These are phyloP conservation scores for Pisolithus marmoratus DNA, from an alignment of 768 basidiomycete species.

Conservation along the genomic window DNA sequence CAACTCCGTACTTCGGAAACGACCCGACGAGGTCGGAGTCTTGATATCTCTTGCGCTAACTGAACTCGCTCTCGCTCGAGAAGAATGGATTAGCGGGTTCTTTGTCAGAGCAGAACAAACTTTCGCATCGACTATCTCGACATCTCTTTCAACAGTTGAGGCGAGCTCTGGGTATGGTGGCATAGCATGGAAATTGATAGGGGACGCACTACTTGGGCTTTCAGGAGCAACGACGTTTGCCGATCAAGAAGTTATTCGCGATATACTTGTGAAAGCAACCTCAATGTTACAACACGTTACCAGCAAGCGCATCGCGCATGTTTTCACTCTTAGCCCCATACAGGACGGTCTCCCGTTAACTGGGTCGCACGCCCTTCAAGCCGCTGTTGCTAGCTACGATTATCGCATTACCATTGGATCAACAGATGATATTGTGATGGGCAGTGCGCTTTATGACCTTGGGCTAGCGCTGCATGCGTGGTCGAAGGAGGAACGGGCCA, in stretches of 20 bases:
- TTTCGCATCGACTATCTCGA: conserved; percentile 53
- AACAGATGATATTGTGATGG: conserved; percentile 43
- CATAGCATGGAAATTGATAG: conserved; percentile 78
- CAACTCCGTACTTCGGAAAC: conserved; percentile 45
- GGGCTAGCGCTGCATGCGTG: conserved; percentile 55
- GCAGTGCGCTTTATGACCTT: conserved; percentile 71
- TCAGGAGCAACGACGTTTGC: conserved; percentile 47
- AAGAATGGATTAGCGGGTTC: conserved; percentile 66
- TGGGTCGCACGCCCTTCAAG: conserved; percentile 38
- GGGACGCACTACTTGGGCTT: conserved; percentile 69
- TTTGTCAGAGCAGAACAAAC: conserved; percentile 67
- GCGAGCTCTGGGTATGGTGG: conserved; percentile 58
- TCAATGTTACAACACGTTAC: conserved; percentile 36
- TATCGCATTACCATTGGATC: conserved; percentile 54
- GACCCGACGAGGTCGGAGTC: conserved; percentile 67
- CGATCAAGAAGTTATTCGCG: conserved; percentile 36
- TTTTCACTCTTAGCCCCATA: conserved; percentile 31
- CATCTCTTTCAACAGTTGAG: conserved; percentile 44
- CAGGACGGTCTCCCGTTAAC: conserved; percentile 19
- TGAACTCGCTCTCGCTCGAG: conserved; percentile 63
- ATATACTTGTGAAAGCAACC: conserved; percentile 29
- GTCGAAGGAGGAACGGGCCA: conserved; percentile 25
- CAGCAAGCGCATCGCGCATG: conserved; percentile 36
- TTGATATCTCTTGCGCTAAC: conserved; percentile 66
- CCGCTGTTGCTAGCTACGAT: conserved; percentile 55